phyloP scores from a whole-genome alignment of 1,284 basidiomycete species.

The Leccinum angustisporum region DNA sequence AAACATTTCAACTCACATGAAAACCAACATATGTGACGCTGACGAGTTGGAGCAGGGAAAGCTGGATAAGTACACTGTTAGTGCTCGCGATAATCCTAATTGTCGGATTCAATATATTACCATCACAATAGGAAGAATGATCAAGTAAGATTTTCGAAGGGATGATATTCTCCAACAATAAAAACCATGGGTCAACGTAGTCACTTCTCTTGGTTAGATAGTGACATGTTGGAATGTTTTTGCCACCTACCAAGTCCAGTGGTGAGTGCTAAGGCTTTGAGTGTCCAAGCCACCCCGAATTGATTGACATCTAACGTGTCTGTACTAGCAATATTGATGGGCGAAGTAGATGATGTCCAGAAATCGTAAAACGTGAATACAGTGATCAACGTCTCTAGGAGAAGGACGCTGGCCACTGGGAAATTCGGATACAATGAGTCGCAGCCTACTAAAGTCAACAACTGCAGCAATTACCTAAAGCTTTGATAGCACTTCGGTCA shows the following conservation, averaged over 20 bases:
- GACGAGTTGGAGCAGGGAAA: constrained; percentile 16
- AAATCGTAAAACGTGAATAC: constrained; percentile 13
- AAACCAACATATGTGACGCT: constrained; percentile 8
- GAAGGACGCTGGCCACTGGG: constrained; percentile 11
- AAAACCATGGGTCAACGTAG: constrained; percentile 15
- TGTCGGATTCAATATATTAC: not conserved
- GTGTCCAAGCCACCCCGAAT: not conserved
- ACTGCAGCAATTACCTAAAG: constrained; percentile 1
- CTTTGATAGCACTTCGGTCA: constrained; percentile 7
- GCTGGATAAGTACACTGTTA: not conserved
- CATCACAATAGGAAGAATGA: constrained; percentile 11
- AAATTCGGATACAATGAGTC: not conserved
- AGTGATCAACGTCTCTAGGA: constrained; percentile 14
- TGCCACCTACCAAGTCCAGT: constrained; percentile 12
- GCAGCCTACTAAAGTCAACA: not conserved
- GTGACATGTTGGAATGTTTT: not conserved
- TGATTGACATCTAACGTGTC: not conserved
- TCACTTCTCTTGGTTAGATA: constrained; percentile 7
- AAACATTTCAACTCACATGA: not conserved
- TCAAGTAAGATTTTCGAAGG: constrained; percentile 1
- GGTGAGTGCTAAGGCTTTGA: constrained; percentile 2
- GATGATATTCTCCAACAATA: constrained; percentile 20
- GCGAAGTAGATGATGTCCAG: constrained; percentile 1
- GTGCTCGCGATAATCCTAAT: not conserved
- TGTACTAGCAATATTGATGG: not conserved